Evolutionary conservation across 257 asterid species (phyloP).

Genomic region (Jasminum sambac): DNA sequence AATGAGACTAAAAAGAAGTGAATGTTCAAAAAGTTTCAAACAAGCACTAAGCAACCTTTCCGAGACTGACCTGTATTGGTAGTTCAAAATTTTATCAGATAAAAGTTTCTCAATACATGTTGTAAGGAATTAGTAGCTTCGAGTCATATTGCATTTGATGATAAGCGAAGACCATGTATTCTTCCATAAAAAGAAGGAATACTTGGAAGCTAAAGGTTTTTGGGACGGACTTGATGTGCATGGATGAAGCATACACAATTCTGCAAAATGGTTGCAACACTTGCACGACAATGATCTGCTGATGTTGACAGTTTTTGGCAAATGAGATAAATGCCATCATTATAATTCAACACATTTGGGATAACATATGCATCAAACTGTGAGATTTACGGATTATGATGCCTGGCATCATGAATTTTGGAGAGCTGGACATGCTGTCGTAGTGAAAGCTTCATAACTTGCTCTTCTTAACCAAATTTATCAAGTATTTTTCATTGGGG

Average conservation of each 20-base stretch:
- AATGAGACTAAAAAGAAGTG: no score
- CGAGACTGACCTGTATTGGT: neutral
- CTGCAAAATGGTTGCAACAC: no score
- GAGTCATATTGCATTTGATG: slow-evolving; percentile 5
- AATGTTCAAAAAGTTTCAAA: no score
- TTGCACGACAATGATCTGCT: no score
- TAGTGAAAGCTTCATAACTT: neutral
- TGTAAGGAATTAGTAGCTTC: neutral
- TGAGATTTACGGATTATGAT: neutral
- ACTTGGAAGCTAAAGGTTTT: neutral
- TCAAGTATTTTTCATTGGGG: neutral
- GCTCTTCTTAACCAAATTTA: neutral
- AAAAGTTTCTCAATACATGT: neutral
- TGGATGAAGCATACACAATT: neutral
- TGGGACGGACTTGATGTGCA: neutral
- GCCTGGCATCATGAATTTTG: neutral
- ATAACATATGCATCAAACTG: neutral
- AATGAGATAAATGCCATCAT: no score
- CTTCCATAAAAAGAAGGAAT: slow-evolving; percentile 1
- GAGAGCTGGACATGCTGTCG: neutral
- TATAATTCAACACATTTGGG: slow-evolving; percentile 1
- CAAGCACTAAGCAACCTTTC: neutral
- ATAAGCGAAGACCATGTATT: neutral
- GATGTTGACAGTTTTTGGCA: no score
- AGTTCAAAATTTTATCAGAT: slow-evolving; percentile 1